These are phyloP conservation scores for Chernovozyma aurita DNA, from an alignment of 1,139 yeast genomes.

Conservation along the genomic window DNA sequence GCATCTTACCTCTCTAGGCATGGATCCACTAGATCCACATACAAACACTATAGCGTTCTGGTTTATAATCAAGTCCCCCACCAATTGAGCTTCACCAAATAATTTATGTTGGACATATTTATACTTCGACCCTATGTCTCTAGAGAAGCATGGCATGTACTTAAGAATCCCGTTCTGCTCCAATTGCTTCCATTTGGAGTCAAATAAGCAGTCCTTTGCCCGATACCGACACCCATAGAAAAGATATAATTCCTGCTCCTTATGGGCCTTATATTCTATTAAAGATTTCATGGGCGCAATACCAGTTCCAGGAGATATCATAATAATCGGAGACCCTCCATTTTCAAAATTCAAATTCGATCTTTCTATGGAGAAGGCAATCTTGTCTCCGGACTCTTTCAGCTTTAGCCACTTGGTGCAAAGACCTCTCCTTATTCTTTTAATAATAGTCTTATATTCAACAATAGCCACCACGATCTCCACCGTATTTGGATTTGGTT, in stretches of 20 bases:
- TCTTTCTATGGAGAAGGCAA: conserved; percentile 54
- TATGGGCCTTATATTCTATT: conserved; percentile 26
- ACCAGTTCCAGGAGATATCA: conserved; percentile 91
- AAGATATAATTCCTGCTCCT: conserved; percentile 33
- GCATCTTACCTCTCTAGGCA: conserved; percentile 87
- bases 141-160: conserved; percentile 57
- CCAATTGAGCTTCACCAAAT: conserved; percentile 41
- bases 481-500: conserved; percentile 37
- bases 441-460: conserved; percentile 76
- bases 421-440: conserved; percentile 73
- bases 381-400: conserved; percentile 41
- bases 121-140: conserved; percentile 38
- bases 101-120: conserved; percentile 75
- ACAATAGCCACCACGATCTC: conserved; percentile 81
- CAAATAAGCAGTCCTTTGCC: conserved; percentile 66
- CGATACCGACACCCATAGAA: conserved; percentile 75
- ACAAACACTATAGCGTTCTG: conserved; percentile 60
- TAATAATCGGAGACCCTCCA: conserved; percentile 48
- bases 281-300: conserved; percentile 82
- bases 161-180: conserved; percentile 27
- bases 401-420: conserved; percentile 74
- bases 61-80: conserved; percentile 53
- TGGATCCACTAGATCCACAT: conserved; percentile 91
- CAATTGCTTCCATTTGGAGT: conserved; percentile 46
- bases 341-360: conserved; percentile 35